These are phyloP conservation scores for Leptosphaerulina australis DNA, from an alignment of 2,329 filamentous ascomycete species.

Conservation along the genomic window DNA sequence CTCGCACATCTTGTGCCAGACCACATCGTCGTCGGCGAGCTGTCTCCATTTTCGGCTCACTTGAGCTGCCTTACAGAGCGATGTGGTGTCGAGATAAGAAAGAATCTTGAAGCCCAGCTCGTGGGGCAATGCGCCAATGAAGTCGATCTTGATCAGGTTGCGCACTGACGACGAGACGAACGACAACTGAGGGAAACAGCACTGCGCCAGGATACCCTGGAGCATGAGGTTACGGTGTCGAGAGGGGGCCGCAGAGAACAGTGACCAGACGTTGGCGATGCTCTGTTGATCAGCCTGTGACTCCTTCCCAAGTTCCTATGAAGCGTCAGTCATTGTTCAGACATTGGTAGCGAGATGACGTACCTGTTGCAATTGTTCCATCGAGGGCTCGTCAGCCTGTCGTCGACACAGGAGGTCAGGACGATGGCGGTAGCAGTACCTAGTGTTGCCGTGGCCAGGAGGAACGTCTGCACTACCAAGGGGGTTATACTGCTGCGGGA, in stretches of 20 bases:
- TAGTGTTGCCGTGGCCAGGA: constrained; percentile 70
- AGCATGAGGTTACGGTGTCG: constrained; percentile 97
- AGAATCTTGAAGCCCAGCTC: constrained; percentile 95
- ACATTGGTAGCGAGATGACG: constrained; percentile 20
- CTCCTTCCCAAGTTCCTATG: constrained; percentile 78
- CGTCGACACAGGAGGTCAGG: constrained; percentile 93
- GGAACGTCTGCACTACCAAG: constrained; percentile 57
- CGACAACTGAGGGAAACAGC: constrained; percentile 96
- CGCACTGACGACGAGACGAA: constrained; percentile 88
- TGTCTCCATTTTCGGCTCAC: constrained; percentile 87
- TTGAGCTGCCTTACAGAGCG: constrained; percentile 92
- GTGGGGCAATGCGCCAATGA: constrained; percentile 82
- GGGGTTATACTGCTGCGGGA: constrained; percentile 85
- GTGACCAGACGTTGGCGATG: constrained; percentile 95
- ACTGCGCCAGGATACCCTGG: constrained; percentile 93
- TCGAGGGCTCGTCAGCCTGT: constrained; percentile 91
- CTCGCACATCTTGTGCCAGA: constrained; percentile 98
- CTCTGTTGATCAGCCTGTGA: constrained; percentile 88
- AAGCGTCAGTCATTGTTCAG: constrained; percentile 30
- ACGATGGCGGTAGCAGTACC: constrained; percentile 93
- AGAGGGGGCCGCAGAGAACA: constrained; percentile 92
- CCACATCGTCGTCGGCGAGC: constrained; percentile 94
- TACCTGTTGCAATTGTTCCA: constrained; percentile 91
- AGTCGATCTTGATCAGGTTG: constrained; percentile 97
- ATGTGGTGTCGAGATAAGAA: constrained; percentile 89